Percentiles rank a stretch among this genome's conserved stretches.
Conservation (phyloP, 2,329 filamentous ascomycete species). For the Karstenula rhodostoma region DNA sequence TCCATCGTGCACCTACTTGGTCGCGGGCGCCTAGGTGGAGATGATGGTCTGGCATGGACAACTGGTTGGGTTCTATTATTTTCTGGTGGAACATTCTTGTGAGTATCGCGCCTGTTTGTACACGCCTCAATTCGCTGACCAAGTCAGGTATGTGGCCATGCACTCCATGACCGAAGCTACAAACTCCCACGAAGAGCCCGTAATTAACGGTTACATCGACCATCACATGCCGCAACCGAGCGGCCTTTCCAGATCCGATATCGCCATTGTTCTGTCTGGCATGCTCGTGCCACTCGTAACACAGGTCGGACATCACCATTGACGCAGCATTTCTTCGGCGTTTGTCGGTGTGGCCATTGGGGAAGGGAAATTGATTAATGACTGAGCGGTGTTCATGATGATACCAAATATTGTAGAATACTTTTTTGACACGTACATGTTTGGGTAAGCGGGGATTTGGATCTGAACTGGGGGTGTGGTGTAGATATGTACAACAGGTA, state of each 20-base stretch:
- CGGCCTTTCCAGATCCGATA: constrained; percentile 60
- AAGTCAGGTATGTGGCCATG: constrained; percentile 88
- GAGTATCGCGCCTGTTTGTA: constrained; percentile 52
- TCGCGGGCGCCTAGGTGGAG: constrained; percentile 64
- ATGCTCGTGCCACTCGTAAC: constrained; percentile 82
- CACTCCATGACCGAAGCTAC: constrained; percentile 91
- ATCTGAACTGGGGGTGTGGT: background rate
- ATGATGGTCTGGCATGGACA: constrained; percentile 78
- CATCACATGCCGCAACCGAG: constrained; percentile 56
- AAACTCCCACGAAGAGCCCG: constrained; percentile 41
- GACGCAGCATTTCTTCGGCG: constrained; percentile 14
- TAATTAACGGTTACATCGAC: constrained; percentile 62
- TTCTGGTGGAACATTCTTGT: constrained; percentile 95
- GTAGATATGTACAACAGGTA: constrained; percentile 2
- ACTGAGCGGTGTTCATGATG: constrained; percentile 10
- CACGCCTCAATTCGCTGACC: constrained; percentile 27
- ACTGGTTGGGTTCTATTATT: constrained; percentile 95
- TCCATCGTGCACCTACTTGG: constrained; percentile 77
- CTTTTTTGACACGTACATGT: background rate
- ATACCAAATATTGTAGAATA: constrained; percentile 11
- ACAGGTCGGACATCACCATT: constrained; percentile 76
- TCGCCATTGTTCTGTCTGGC: constrained; percentile 72
- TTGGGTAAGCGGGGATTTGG: background rate
- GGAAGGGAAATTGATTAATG: background rate
- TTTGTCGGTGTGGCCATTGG: constrained; percentile 1